Percentiles rank a stretch among this genome's conserved stretches.
Evolutionary conservation across 2,329 filamentous ascomycete genomes (phyloP).

Genomic region (Alternaria angustiovoidea): DNA sequence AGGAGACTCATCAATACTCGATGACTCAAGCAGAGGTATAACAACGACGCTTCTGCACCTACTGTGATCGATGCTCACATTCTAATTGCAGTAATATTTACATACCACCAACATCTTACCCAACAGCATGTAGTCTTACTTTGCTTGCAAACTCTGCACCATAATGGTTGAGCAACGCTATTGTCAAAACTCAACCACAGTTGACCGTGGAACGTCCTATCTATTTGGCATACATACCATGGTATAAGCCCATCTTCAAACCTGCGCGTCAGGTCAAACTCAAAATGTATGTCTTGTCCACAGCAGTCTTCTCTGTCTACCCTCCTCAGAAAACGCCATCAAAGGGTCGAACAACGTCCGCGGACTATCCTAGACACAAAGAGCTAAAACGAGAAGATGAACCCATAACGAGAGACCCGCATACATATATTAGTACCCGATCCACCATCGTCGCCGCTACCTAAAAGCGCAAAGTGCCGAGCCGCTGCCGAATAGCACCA

Average conservation of each 20-base stretch:
- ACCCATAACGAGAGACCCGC: background rate
- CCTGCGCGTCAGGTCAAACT: background rate
- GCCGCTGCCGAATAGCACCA: constrained; percentile 21
- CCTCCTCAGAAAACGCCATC: background rate
- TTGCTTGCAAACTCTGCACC: background rate
- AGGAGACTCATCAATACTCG: background rate
- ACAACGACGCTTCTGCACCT: background rate
- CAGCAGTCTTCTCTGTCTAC: background rate
- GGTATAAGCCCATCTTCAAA: background rate
- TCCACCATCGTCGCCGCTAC: constrained; percentile 17
- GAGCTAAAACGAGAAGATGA: background rate
- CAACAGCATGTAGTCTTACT: background rate
- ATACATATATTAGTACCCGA: background rate
- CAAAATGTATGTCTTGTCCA: background rate
- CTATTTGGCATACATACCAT: background rate
- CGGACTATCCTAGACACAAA: background rate
- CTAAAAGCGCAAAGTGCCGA: constrained; percentile 27
- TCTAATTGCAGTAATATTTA: background rate
- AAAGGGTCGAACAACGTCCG: background rate
- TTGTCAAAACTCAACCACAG: background rate
- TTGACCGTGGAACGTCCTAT: background rate
- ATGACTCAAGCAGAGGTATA: constrained; percentile 9
- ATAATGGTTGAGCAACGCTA: background rate
- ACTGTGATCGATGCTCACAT: no score
- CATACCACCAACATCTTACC: background rate